Conservation (phyloP, 441 rosid genomes). For the Syzygium syzygioides region DNA sequence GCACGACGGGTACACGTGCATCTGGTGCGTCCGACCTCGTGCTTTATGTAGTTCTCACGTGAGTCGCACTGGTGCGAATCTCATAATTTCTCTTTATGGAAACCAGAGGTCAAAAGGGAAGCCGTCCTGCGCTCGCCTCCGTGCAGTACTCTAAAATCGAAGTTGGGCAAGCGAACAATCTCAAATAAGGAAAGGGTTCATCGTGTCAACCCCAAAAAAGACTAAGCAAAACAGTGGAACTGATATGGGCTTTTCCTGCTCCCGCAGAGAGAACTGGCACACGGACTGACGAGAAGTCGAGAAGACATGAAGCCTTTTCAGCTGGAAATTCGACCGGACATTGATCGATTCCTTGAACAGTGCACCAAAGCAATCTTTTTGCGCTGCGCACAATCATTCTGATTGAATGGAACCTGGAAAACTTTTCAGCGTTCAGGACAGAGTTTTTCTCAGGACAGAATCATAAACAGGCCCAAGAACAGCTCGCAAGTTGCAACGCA, state of each 20-base stretch:
- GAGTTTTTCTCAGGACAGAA: background rate
- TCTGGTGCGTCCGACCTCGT: rapidly evolving
- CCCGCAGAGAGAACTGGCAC: background rate
- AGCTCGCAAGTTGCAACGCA: too few species aligned
- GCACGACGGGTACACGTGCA: background rate
- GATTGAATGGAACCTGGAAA: background rate
- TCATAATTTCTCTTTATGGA: too few species aligned
- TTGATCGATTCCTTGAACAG: background rate
- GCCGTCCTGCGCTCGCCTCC: rapidly evolving
- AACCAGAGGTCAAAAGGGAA: too few species aligned
- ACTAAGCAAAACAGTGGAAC: background rate
- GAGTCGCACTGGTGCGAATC: rapidly evolving
- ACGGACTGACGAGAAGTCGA: background rate
- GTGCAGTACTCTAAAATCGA: background rate
- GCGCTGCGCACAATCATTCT: background rate
- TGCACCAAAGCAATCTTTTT: too few species aligned
- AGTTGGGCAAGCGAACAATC: background rate
- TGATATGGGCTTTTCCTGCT: background rate
- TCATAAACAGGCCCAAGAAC: background rate
- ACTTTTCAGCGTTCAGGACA: background rate
- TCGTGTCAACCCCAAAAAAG: background rate
- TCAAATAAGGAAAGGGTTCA: background rate
- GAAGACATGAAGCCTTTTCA: background rate
- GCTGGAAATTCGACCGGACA: background rate
- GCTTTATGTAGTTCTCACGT: background rate